Evolutionary conservation across 2,329 filamentous ascomycete species (phyloP), one percentile per base, ranked within the genome.

Genomic region (Endocalyx cinctus): DNA sequence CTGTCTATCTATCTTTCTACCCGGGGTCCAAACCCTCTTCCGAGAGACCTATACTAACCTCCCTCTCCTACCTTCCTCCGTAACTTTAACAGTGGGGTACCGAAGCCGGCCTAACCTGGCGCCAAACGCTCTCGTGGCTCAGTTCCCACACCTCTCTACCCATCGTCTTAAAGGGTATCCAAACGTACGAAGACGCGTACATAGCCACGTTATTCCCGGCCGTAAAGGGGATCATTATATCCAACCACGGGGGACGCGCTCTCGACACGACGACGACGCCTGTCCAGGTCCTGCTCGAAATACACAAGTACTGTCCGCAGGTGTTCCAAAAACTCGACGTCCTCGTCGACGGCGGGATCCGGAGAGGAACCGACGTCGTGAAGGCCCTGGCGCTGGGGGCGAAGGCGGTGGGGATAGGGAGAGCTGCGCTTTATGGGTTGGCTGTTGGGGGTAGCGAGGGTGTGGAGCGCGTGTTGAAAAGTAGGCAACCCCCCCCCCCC

Each of bases 101-200:
- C 1, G 87, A 87, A 13, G 74, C 81, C 2, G 84, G 87, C 46
- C 61, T 96, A 41, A 94, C 85, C 0, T 96, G 89, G 90, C 74
- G 79, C 47, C 76, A 74, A 35, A 87, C 84, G 5, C 62, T 94
- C 35, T 78, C 84, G 4, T 96, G 90, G 89, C 67, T 96, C 43
- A 70, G 74, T 10, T 67, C 78, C 56, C 84, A 92, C 47, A 95
- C 89, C 0, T 70, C 79, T 35, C 72, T 95, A 43, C 88, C 89
- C 3, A 87, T 96, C 41, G 79, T 96, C 14, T 69, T 97, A 31
- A 97, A 97, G 67, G 90, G 90, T n/a, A 56, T 97, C 13, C 89
- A 96, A 60, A 89, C 87, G 10, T 86, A 94, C 48, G 89, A 96
- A 61, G 90, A 97, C 55, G 89, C 87, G 1, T 86, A 84, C 52